phyloP scores from a whole-genome alignment of 306 rosid genomes.

The Dryas octopetala region DNA sequence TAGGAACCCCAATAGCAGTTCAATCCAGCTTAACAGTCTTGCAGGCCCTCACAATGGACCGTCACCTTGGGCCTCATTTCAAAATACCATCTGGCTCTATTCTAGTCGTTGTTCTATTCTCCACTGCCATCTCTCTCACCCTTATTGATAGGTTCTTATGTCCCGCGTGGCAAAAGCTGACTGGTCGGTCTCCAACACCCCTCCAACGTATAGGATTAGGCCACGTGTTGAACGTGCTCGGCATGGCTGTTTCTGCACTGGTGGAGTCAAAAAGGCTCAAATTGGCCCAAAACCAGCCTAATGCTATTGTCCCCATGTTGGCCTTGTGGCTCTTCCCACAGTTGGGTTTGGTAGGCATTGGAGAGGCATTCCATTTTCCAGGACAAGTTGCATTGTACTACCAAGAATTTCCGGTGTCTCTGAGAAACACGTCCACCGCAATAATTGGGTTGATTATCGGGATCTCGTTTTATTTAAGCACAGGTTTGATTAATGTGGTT shows the following conservation, averaged over 20 bases:
- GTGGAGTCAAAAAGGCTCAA: constrained; percentile 69
- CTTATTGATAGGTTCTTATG: constrained; percentile 45
- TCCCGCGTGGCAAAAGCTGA: constrained; percentile 44
- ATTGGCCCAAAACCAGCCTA: constrained; percentile 13
- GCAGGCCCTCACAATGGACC: constrained; percentile 60
- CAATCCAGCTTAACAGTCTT: constrained; percentile 48
- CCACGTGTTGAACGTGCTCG: constrained; percentile 39
- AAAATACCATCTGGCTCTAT: constrained; percentile 52
- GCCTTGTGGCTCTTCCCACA: constrained; percentile 63
- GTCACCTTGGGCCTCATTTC: constrained; percentile 51
- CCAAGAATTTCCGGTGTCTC: constrained; percentile 57
- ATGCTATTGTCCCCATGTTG: constrained; percentile 26
- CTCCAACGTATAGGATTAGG: constrained; percentile 59
- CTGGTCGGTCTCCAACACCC: constrained; percentile 28
- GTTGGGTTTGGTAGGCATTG: constrained; percentile 48
- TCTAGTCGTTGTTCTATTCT: constrained; percentile 26
- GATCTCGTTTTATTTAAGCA: constrained; percentile 44
- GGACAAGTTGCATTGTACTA: constrained; percentile 61
- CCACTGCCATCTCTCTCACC: constrained; percentile 41
- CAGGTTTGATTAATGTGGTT: constrained; percentile 37
- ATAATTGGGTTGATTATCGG: constrained; percentile 49
- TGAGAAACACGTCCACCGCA: constrained; percentile 55
- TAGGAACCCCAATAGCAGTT: constrained; percentile 44
- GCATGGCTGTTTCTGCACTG: constrained; percentile 47
- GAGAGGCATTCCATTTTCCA: constrained; percentile 72